Evolutionary conservation across 306 rosid species (phyloP).

Genomic region (Lupinus albus): DNA sequence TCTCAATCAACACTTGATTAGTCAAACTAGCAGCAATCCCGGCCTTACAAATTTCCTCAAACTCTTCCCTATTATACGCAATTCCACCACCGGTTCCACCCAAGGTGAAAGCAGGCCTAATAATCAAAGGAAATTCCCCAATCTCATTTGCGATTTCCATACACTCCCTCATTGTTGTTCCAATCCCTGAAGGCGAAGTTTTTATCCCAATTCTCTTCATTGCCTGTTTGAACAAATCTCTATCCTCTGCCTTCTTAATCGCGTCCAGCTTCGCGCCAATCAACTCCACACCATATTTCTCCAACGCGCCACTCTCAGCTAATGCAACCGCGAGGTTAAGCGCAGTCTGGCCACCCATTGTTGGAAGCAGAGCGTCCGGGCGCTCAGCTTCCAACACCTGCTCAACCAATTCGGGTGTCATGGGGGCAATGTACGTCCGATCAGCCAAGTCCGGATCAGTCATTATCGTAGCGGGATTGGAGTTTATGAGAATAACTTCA

Average conservation of each 20-base stretch:
- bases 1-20: slow-evolving; percentile 83
- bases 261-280: slow-evolving; percentile 98
- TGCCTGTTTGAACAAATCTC: slow-evolving; percentile 87
- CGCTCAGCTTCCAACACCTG: slow-evolving; percentile 80
- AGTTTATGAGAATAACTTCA: slow-evolving; percentile 76
- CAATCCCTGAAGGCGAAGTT: slow-evolving; percentile 86
- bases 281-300: slow-evolving; percentile 70
- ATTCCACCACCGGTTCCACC: slow-evolving; percentile 98
- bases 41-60: slow-evolving; percentile 79
- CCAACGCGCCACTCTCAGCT: slow-evolving; percentile 75
- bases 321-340: slow-evolving; percentile 81
- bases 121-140: slow-evolving; percentile 80
- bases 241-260: slow-evolving; percentile 83
- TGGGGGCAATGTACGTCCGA: slow-evolving; percentile 80
- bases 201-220: slow-evolving; percentile 84
- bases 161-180: slow-evolving; percentile 64
- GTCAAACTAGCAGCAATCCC: slow-evolving; percentile 89
- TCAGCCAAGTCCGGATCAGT: slow-evolving; percentile 92
- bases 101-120: slow-evolving; percentile 81
- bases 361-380: slow-evolving; percentile 86
- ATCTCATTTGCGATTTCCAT: slow-evolving; percentile 56
- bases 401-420: slow-evolving; percentile 91
- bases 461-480: slow-evolving; percentile 97
- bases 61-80: slow-evolving; percentile 84
- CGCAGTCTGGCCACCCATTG: slow-evolving; percentile 98